phyloP scores from a whole-genome alignment of 2,329 filamentous ascomycete species.

The Fusarium algeriense region DNA sequence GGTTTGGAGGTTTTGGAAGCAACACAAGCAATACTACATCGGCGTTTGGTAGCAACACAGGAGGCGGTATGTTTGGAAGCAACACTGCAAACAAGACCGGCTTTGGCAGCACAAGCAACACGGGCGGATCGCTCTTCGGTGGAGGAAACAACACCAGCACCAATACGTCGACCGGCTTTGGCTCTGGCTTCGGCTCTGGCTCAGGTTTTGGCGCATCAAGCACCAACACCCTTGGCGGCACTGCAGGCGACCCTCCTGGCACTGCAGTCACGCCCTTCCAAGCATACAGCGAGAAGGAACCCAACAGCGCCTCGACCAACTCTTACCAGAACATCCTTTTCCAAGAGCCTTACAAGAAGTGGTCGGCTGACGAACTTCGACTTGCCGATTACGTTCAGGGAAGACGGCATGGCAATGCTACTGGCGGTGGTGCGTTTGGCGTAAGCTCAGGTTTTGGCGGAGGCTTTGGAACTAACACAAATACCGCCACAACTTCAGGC shows the following conservation, averaged over 20 bases:
- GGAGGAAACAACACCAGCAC: conserved; percentile 47
- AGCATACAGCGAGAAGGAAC: conserved; percentile 79
- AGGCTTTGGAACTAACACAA: conserved; percentile 59
- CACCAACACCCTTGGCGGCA: conserved; percentile 64
- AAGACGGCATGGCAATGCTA: conserved; percentile 83
- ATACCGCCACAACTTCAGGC: conserved; percentile 50
- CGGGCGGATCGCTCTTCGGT: conserved; percentile 63
- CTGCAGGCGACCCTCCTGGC: conserved; percentile 71
- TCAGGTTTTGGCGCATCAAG: conserved; percentile 58
- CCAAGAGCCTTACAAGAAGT: conserved; percentile 86
- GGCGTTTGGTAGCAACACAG: conserved; percentile 55
- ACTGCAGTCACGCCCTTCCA: conserved; percentile 78
- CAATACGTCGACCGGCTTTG: conserved; percentile 51
- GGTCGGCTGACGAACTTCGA: conserved; percentile 86
- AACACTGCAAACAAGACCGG: conserved; percentile 59
- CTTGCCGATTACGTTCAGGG: conserved; percentile 91
- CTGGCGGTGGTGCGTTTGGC: conserved; percentile 88
- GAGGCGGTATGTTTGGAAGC: conserved; percentile 68
- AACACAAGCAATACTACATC: conserved; percentile 51
- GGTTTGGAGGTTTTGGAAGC: conserved; percentile 58
- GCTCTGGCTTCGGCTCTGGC: conserved; percentile 58
- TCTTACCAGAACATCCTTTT: conserved; percentile 85
- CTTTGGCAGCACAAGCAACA: conserved; percentile 60
- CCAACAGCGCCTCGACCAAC: conserved; percentile 65
- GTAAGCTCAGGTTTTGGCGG: conserved; percentile 66